Base-by-base conservation (phyloP, 2,329 filamentous ascomycete species). In the Hansfordia pulvinata region DNA sequence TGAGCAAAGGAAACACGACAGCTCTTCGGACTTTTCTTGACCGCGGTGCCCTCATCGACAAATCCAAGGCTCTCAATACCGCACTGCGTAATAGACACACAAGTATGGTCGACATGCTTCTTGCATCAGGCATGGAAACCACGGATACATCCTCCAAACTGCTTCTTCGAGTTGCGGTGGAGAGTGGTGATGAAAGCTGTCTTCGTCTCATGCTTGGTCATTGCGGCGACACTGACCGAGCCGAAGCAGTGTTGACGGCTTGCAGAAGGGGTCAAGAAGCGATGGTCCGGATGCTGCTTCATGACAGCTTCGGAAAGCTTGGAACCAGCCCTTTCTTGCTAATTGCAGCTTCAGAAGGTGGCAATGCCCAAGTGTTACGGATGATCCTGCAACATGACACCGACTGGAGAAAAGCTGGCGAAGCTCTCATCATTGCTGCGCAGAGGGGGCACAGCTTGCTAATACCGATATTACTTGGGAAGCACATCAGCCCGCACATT, bases 1-100 rank as follows among this genome's bases (percentile, higher is more conserved):
- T 35, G 17, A 15, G 5, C 6, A 19, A 16, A 19, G 40, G 34
- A 4, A 20, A 34, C 22, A 30, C 33, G 18, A 34, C 37, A 15
- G 14, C 40, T 9, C 36, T 46, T 10, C 23, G 39, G 16, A 19
- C 19, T 8, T 17, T 30, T n/a, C 28, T 30, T 17, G 23, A 30
- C 8, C 18, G 18, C 9, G 19, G n/a, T 13, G 29, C 29, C 10
- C 20, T 15, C 10, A 20, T 31, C 20, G 34, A 22, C 37, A 32
- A 25, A 35, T n/a, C 36, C 14, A 38, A 32, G 30, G 30, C 40
- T n/a, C 23, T 43, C 7, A 34, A 39, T 20, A 32, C 26, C 15
- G 33, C 35, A 17, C 33, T 26, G 3, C n/a, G 6, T 2, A 11
- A 17, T 2, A 29, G 34, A 13, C n/a, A 29, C 10, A 17, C 17